Evolutionary conservation across 345 rosid genomes (phyloP).

Genomic region (Capsella bursapastoris): DNA sequence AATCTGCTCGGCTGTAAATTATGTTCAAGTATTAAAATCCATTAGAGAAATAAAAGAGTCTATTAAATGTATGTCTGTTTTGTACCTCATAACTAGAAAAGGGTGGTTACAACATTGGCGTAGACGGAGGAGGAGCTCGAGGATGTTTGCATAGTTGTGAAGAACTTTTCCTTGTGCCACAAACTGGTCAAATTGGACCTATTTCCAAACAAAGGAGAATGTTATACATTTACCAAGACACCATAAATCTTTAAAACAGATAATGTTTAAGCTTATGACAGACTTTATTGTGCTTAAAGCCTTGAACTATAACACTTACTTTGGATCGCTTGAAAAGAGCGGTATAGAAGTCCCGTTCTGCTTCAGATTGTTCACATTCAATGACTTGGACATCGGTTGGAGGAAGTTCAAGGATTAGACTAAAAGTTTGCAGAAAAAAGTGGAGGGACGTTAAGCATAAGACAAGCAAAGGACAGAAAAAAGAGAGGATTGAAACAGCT

Average conservation of each 20-base stretch:
- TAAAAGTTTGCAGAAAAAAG: conserved; percentile 36
- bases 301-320: conserved; percentile 41
- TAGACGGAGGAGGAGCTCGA: conserved; percentile 70
- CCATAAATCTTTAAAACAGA: not conserved
- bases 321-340: conserved; percentile 73
- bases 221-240: conserved; percentile 16
- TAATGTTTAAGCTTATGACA: not conserved
- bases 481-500: not conserved
- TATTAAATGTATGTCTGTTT: not conserved
- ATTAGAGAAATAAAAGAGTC: not conserved
- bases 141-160: conserved; percentile 68
- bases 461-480: not conserved
- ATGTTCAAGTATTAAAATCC: conserved; percentile 14
- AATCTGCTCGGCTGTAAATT: conserved; percentile 46
- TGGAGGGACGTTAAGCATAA: conserved; percentile 15
- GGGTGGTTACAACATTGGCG: conserved; percentile 85
- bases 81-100: conserved; percentile 70
- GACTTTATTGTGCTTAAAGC: conserved; percentile 5
- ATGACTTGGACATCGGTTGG: conserved; percentile 62
- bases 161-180: conserved; percentile 79
- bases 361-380: conserved; percentile 67
- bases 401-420: conserved; percentile 74
- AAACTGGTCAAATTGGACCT: conserved; percentile 72
- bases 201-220: conserved; percentile 32
- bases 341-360: conserved; percentile 63